A percentile compares a stretch with the other conserved stretches of the same genome.
phyloP scores from a whole-genome alignment of 257 asterid genomes.

The Solanum peruvianum region DNA sequence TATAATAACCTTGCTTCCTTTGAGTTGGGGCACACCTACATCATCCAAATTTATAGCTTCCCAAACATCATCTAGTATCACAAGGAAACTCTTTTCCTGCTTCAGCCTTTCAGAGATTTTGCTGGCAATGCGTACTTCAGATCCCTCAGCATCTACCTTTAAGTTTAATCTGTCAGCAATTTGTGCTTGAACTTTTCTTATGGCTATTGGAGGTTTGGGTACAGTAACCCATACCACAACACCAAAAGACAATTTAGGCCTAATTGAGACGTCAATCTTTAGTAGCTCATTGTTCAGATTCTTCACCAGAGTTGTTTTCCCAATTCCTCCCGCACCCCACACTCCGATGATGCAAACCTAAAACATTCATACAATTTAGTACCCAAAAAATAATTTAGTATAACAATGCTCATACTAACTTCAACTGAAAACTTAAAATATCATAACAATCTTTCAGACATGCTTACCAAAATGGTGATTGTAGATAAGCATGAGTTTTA shows the following conservation, averaged over 20 bases:
- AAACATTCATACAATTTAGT: neutral
- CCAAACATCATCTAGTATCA: conserved; percentile 10
- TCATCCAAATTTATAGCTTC: neutral
- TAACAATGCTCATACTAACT: neutral
- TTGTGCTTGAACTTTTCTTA: neutral
- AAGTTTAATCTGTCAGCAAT: neutral
- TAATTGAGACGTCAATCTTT: neutral
- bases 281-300: neutral
- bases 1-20: neutral
- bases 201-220: neutral
- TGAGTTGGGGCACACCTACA: conserved; percentile 1
- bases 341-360: neutral
- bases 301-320: neutral
- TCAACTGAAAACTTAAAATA: too few relatives aligned
- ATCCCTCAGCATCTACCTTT: neutral
- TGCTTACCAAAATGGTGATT: too few relatives aligned
- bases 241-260: neutral
- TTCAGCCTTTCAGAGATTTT: neutral
- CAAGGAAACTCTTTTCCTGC: neutral
- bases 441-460: too few relatives aligned
- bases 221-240: neutral
- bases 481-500: too few relatives aligned
- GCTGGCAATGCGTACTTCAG: neutral
- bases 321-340: neutral
- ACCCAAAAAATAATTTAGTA: neutral